Percentiles rank a stretch among this genome's conserved stretches.
These are phyloP conservation scores for Fusarium sp. DNA, from an alignment of 2,329 filamentous ascomycete genomes.

Conservation along the genomic window DNA sequence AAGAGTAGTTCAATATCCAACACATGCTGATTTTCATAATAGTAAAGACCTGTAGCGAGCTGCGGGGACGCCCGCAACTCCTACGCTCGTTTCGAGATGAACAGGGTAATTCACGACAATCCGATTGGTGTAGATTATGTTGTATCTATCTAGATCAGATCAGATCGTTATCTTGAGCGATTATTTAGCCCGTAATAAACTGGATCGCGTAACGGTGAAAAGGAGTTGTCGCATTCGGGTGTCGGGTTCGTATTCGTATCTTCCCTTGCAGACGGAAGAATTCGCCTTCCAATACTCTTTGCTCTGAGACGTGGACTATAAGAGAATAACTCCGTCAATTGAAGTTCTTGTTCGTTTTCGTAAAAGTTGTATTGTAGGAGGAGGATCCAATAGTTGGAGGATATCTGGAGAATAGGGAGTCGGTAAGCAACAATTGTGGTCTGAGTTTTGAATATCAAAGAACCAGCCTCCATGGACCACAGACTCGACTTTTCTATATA, in stretches of 20 bases:
- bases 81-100: neutral
- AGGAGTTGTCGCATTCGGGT: conserved; percentile 32
- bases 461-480: neutral
- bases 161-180: conserved; percentile 13
- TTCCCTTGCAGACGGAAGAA: neutral
- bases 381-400: neutral
- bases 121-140: conserved; percentile 8
- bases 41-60: neutral
- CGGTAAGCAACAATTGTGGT: neutral
- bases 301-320: neutral
- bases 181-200: neutral
- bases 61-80: conserved; percentile 17
- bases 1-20: too few species aligned
- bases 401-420: conserved; percentile 2
- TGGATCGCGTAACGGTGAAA: neutral
- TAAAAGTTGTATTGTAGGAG: conserved; percentile 2
- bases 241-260: conserved; percentile 32
- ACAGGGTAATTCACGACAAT: neutral
- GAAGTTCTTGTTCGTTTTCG: conserved; percentile 41
- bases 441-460: conserved; percentile 15
- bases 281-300: neutral
- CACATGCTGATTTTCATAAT: neutral
- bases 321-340: neutral
- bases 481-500: conserved; percentile 19
- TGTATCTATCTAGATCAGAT: conserved; percentile 21